Base-by-base conservation (phyloP, 2,329 filamentous ascomycete genomes). In the Aspergillaceae sp. region DNA sequence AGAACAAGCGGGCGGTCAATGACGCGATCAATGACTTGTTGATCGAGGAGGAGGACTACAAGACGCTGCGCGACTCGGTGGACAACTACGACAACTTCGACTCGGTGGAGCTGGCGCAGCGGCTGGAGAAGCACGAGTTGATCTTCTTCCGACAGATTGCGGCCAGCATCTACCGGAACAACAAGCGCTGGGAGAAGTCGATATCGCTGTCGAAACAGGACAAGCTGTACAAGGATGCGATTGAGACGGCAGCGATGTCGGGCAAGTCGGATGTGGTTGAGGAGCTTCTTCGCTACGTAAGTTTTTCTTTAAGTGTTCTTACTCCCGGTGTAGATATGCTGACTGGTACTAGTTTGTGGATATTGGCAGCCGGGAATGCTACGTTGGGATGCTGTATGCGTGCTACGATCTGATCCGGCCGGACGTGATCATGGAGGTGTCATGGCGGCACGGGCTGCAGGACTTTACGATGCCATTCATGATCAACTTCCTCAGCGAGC, bases 381-480 rank as follows among this genome's bases (percentile, higher is more conserved):
- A 95, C 66, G 92, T 96, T n/a, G 94, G 90, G 64, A 98, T 98
- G 90, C 79, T 98, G 42, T 98, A 98, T 65, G 85, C 94, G 44
- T 98, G 92, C 77, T 95, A 98, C 71, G 92, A 97, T 49, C 84
- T 98, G 51, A 90, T 98, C 57, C 87, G 88, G 11, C 85, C 94
- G 3, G 89, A 97, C 63, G 76, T 94, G 44, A 85, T 98, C 48
- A 80, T 98, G 68, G 92, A 98, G 74, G 80, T 98, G 48, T 97
- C 92, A 49, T 98, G 92, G 92, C 91, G 92, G 58, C 78, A 95
- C 65, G 88, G 89, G 49, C 84, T 98, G 35, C 82, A 84, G 60
- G 92, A 98, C 74, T 98, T 95, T 73, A 94, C 90, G 41, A 98
- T 98, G 94, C 92, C 92, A 11, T 98, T 94, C 77, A 94, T 98